Conservation (phyloP, 257 asterid genomes). For the Echites panduratus region DNA sequence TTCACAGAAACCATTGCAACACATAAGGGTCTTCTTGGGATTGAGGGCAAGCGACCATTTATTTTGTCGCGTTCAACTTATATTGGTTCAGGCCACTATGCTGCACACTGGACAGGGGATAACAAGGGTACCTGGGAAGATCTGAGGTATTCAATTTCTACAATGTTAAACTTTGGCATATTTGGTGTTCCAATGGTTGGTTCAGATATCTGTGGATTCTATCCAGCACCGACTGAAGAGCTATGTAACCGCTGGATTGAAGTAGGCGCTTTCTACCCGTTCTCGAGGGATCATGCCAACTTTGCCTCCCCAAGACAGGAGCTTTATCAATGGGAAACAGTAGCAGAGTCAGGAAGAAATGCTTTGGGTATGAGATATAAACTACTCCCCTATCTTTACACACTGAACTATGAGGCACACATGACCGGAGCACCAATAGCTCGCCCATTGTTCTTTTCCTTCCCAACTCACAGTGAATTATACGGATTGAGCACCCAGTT, state of each 20-base stretch:
- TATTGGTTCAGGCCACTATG: slow-evolving; percentile 82
- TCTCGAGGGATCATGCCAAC: slow-evolving; percentile 91
- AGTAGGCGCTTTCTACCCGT: slow-evolving; percentile 89
- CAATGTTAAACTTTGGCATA: slow-evolving; percentile 74
- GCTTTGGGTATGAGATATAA: slow-evolving; percentile 89
- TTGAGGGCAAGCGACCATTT: slow-evolving; percentile 83
- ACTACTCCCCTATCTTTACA: slow-evolving; percentile 69
- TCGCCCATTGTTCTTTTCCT: slow-evolving; percentile 75
- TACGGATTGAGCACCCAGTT: slow-evolving; percentile 83
- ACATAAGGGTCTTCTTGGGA: slow-evolving; percentile 63
- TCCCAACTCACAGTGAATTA: slow-evolving; percentile 40
- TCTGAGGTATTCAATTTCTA: slow-evolving; percentile 67
- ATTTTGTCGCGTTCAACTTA: slow-evolving; percentile 70
- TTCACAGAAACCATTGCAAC: slow-evolving; percentile 80
- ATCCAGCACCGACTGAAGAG: slow-evolving; percentile 82
- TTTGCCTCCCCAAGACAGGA: slow-evolving; percentile 87
- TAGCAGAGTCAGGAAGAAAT: slow-evolving; percentile 81
- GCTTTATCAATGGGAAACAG: slow-evolving; percentile 95
- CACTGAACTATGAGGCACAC: slow-evolving; percentile 79
- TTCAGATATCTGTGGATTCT: slow-evolving; percentile 92
- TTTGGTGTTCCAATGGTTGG: slow-evolving; percentile 99
- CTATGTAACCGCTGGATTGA: slow-evolving; percentile 98
- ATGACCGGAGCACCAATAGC: slow-evolving; percentile 78
- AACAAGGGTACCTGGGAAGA: slow-evolving; percentile 93
- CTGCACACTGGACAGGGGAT: slow-evolving; percentile 97